Evolutionary conservation across 2,329 filamentous ascomycete genomes (phyloP).

Genomic region (Lachnellula arida): DNA sequence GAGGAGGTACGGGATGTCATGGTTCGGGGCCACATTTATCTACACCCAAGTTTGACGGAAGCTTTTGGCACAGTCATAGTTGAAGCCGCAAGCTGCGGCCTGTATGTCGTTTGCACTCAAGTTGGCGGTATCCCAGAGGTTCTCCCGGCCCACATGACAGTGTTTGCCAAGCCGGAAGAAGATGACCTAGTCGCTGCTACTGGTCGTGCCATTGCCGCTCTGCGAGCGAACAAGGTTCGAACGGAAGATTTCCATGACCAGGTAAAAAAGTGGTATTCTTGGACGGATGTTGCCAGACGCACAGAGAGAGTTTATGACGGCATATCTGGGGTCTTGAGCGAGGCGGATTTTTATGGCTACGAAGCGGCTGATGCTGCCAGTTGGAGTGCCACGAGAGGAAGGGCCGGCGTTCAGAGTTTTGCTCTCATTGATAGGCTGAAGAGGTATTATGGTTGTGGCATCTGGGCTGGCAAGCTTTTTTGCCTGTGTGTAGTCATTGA

Average conservation of each 20-base stretch:
- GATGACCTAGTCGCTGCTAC: conserved; percentile 91
- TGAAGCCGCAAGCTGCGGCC: conserved; percentile 88
- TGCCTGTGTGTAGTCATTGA: conserved; percentile 92
- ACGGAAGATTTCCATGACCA: conserved; percentile 95
- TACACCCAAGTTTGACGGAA: conserved; percentile 91
- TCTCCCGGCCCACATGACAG: conserved; percentile 92
- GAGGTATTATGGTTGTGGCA: conserved; percentile 94
- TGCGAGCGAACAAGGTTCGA: conserved; percentile 80
- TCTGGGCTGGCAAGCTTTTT: conserved; percentile 97
- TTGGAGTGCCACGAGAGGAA: conserved; percentile 67
- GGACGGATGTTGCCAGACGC: conserved; percentile 89
- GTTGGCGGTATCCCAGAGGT: conserved; percentile 98
- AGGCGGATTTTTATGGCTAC: conserved; percentile 84
- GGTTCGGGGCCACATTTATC: conserved; percentile 93
- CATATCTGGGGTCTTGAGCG: conserved; percentile 78
- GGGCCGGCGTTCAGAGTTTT: conserved; percentile 73
- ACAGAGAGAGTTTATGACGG: conserved; percentile 95
- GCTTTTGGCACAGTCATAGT: conserved; percentile 98
- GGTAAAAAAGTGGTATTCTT: conserved; percentile 98
- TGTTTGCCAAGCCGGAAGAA: conserved; percentile 94
- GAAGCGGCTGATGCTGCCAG: conserved; percentile 56
- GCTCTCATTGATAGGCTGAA: conserved; percentile 93
- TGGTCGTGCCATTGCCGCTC: conserved; percentile 77
- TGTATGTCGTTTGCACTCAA: conserved; percentile 95
- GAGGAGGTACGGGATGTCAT: conserved; percentile 97